phyloP scores from a whole-genome alignment of 352 stramenopile species.

The Globisporangium barbulae region DNA sequence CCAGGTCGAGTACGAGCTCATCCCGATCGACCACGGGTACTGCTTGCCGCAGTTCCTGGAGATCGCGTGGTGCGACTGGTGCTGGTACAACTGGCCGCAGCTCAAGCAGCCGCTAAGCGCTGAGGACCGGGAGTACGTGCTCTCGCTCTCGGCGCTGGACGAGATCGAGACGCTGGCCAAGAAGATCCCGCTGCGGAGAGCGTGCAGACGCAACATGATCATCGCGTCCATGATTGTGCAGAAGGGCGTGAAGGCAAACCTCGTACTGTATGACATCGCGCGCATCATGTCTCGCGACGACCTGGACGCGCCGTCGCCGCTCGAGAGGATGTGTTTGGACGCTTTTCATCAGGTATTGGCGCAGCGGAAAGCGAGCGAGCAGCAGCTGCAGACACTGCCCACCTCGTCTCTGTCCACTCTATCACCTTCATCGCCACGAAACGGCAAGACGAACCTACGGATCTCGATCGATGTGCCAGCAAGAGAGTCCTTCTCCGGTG shows the following conservation, averaged over 20 bases:
- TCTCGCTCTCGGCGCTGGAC: slow-evolving; percentile 51
- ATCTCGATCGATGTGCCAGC: slow-evolving; percentile 54
- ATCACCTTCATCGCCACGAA: slow-evolving; percentile 8
- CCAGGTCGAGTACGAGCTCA: slow-evolving; percentile 87
- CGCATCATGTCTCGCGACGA: slow-evolving; percentile 85
- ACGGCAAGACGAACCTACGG: slow-evolving; percentile 28
- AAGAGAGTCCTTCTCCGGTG: slow-evolving; percentile 17
- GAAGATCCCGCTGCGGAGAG: slow-evolving; percentile 69
- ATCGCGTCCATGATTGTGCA: slow-evolving; percentile 78
- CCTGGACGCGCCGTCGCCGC: slow-evolving; percentile 58
- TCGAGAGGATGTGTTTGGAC: slow-evolving; percentile 68
- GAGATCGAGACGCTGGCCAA: slow-evolving; percentile 55
- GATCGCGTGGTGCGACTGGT: slow-evolving; percentile 98
- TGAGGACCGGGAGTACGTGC: slow-evolving; percentile 58
- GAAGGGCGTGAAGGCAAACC: slow-evolving; percentile 60
- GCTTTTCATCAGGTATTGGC: slow-evolving; percentile 60
- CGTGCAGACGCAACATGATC: slow-evolving; percentile 78
- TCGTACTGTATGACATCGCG: slow-evolving; percentile 72
- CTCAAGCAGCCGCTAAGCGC: slow-evolving; percentile 63
- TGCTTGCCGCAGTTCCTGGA: slow-evolving; percentile 94
- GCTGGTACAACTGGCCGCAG: slow-evolving; percentile 98
- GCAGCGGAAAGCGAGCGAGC: slow-evolving; percentile 15
- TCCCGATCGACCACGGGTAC: slow-evolving; percentile 99
- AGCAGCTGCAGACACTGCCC: neutral
- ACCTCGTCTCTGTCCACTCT: neutral